Evolutionary conservation across 305 asterid species (phyloP).

Genomic region (Solanum aculeatissimum): DNA sequence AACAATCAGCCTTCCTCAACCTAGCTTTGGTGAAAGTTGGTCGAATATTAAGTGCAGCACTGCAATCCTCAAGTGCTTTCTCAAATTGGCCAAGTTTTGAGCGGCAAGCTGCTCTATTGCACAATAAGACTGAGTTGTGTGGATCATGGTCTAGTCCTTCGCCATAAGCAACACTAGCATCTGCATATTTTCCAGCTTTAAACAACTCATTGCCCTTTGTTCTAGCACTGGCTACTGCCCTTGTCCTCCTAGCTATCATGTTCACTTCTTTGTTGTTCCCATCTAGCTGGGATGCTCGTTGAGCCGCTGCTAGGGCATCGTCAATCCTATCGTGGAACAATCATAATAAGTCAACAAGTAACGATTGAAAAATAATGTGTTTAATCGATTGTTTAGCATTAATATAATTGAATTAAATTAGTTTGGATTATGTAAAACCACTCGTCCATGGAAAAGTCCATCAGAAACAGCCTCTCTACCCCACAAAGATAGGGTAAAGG

Average conservation of each 20-base stretch:
- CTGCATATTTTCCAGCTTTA: slow-evolving; percentile 41
- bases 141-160: slow-evolving; percentile 72
- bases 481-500: too few relatives aligned
- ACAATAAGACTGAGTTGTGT: slow-evolving; percentile 47
- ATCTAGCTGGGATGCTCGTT: slow-evolving; percentile 51
- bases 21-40: slow-evolving; percentile 62
- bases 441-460: too few relatives aligned
- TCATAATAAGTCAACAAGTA: background rate
- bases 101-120: slow-evolving; percentile 80
- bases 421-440: background rate
- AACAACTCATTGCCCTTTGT: slow-evolving; percentile 65
- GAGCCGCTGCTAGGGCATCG: slow-evolving; percentile 46
- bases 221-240: slow-evolving; percentile 49
- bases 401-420: background rate
- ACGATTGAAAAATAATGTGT: background rate
- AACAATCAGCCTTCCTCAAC: slow-evolving; percentile 63
- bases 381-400: background rate
- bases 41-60: slow-evolving; percentile 43
- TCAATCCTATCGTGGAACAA: slow-evolving; percentile 38
- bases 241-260: slow-evolving; percentile 29
- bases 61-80: slow-evolving; percentile 71
- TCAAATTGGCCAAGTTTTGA: slow-evolving; percentile 60
- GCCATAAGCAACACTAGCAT: slow-evolving; percentile 64
- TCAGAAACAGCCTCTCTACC: too few relatives aligned
- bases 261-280: slow-evolving; percentile 52